Conservation (phyloP, 192 early-diverging fungal genomes). For the Chytriomyces sp. region DNA sequence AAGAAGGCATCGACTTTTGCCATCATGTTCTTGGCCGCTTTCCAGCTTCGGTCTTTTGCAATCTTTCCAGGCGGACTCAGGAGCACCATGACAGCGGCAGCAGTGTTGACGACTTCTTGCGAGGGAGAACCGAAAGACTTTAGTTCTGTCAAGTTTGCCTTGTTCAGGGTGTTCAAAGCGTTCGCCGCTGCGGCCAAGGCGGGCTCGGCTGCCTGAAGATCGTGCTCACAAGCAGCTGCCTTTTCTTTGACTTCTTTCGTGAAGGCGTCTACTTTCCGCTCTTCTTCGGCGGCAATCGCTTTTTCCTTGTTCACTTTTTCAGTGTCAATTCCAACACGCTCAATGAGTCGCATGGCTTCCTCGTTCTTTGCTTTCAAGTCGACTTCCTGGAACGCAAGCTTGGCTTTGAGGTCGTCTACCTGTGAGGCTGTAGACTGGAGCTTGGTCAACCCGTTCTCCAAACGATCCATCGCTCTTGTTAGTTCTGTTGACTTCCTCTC, state of each 20-base stretch:
- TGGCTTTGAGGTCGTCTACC: constrained; percentile 70
- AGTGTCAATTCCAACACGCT: constrained; percentile 66
- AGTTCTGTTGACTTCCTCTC: constrained; percentile 61
- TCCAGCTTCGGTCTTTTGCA: constrained; percentile 69
- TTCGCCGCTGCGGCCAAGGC: constrained; percentile 62
- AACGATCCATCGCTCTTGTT: constrained; percentile 69
- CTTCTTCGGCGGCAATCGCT: constrained; percentile 69
- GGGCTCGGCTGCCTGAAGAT: constrained; percentile 67
- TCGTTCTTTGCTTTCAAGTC: constrained; percentile 71
- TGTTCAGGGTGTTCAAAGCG: constrained; percentile 70
- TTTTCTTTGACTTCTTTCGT: constrained; percentile 68
- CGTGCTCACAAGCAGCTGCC: constrained; percentile 59
- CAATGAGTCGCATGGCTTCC: constrained; percentile 65
- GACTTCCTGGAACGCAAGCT: constrained; percentile 68
- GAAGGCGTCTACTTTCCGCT: constrained; percentile 64
- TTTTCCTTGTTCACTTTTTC: constrained; percentile 73
- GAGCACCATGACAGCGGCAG: constrained; percentile 68
- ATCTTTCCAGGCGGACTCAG: constrained; percentile 68
- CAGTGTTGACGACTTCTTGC: constrained; percentile 62
- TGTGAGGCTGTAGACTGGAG: constrained; percentile 66
- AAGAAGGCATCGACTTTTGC: constrained; percentile 72
- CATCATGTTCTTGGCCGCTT: constrained; percentile 73
- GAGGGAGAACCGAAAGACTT: constrained; percentile 73
- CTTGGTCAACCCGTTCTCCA: constrained; percentile 70
- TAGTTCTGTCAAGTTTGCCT: constrained; percentile 71